Evolutionary conservation across 257 asterid species (phyloP), one percentile per base, ranked within the genome.

Genomic region (Salvia rosmarinus): DNA sequence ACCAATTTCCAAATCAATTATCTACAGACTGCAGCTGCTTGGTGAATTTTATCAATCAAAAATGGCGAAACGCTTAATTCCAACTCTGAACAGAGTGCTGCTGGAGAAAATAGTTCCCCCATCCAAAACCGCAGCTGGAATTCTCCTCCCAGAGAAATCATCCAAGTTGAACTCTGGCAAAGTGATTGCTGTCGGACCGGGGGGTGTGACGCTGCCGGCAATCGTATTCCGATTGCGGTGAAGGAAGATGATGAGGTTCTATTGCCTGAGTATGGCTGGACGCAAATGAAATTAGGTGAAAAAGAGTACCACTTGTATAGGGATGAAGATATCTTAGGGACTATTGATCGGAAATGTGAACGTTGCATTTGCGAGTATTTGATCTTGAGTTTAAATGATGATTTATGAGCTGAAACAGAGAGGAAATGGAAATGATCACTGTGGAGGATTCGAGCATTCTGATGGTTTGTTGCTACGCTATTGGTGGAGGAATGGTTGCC

Each of bases 121-220:
- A 40, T 75, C 96, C 30, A 86, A 88, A 77, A 87, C 96, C 46
- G 55, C 82, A 17, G 83, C 86, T 6, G 96, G 96, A 9, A 88
- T 90, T 50, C 92, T 88, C 59, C 92, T 90, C 20, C 96, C 96
- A 1, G 96, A 90, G 65, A 86, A 79, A 58, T 80, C 92, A 5
- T 60, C 87, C 54, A 86, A 88, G 96, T 71, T 88, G 76, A 86
- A 88, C 76, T 84, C 96, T 4, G 96, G 88, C 9, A 88, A 86
- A 79, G 95, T 87, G 20, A 85, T 89, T 20, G 90, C 95, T 1
- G 89, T 87, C 43, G 96, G 95, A 6, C 89, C 90, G 96, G 96
- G 2, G 46, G 75, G 42, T 80, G 25, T 2, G 90, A 81, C 73
- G 78, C 74, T 54, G 9, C 77, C 2, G 95, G 96, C 23, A 81